Evolutionary conservation across 2,329 filamentous ascomycete genomes (phyloP), one percentile per base, ranked within the genome.

Genomic region (Apiospora koreana): DNA sequence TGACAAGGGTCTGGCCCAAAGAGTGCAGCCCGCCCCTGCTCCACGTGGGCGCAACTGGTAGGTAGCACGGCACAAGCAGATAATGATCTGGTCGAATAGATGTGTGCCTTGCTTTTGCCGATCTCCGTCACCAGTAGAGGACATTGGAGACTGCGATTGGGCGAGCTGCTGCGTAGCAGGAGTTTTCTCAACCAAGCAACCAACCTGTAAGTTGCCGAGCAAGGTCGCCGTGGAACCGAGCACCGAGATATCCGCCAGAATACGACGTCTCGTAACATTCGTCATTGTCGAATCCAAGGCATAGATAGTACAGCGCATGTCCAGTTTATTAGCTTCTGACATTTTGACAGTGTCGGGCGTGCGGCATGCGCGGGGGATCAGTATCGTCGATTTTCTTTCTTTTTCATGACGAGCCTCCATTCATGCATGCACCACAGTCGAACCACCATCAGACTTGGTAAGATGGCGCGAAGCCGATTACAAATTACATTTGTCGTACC

Each of bases 41-140:
- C 54, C 54, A 62, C 54, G 54, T 62, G 54, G 54, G 31, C n/a
- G 31, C 31, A 38, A 38, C 31, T 62, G 54, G 54, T 62, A 35
- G 31, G 54, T 62, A 62, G 31, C 54, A 62, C 54, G 54, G 54
- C 54, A 62, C 54, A 6, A 62, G 54, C 54, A 62, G 54, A 62
- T 38, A 38, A 38, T 62, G 54, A 62, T 38, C 54, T 35, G 31
- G 54, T 38, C 18, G 54, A 38, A 62, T 23, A 62, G 54, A 62
- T 62, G 54, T n/a, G 54, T 62, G 54, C 54, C 54, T 62, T 62
- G 64, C 64, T 42, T 66, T 66, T 66, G 64, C 38, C 64, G 64
- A 66, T 66, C 64, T 45, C 38, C 64, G 64, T 43, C 38, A 25
- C 12, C 64, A 42, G 4, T 43, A n/a, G 25, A 18, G 25, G 41